Base-by-base conservation (phyloP, 495 filamentous ascomycete species). In the Bacidia rubella region DNA sequence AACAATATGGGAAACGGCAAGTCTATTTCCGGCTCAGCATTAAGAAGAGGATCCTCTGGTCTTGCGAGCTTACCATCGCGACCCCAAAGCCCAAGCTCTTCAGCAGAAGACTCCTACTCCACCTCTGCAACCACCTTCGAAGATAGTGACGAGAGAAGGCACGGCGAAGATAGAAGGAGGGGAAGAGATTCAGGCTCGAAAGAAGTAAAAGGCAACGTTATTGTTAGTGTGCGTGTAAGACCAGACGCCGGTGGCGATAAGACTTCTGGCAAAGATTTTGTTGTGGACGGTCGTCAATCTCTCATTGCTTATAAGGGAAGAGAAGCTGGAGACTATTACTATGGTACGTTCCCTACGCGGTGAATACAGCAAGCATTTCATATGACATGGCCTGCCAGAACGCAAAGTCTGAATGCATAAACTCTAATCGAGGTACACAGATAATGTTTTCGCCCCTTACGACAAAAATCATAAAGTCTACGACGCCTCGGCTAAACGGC, bases 381-480 rank as follows among this genome's bases (percentile, higher is more conserved):
- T n/a, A n/a, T n/a, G n/a, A n/a, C n/a, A n/a, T n/a, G n/a, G n/a
- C n/a, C n/a, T n/a, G n/a, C n/a, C n/a, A n/a, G n/a, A n/a, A n/a
- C n/a, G n/a, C n/a, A n/a, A n/a, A n/a, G n/a, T n/a, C n/a, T n/a
- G n/a, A n/a, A n/a, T n/a, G n/a, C n/a, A n/a, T n/a, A n/a, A n/a
- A n/a, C n/a, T n/a, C n/a, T 44, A 20, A 44, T 44, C 19, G 20
- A 20, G 5, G 41, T 9, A 17, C 2, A 4, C 63, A 93, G 88
- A 98, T 72, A 96, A 97, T 70, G 92, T 96, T 51, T 98, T 97
- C 68, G 79, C 85, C 25, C 79, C 87, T 9, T 79, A 90, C 59
- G 89, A 97, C 63, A 82, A 95, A 63, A 98, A 98, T 61, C 77
- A 88, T 41, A 82, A 81, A 65, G 90, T 97, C 12, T 98, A 98